Base-by-base conservation (phyloP, 768 basidiomycete species). In the Exidia glandulosa region DNA sequence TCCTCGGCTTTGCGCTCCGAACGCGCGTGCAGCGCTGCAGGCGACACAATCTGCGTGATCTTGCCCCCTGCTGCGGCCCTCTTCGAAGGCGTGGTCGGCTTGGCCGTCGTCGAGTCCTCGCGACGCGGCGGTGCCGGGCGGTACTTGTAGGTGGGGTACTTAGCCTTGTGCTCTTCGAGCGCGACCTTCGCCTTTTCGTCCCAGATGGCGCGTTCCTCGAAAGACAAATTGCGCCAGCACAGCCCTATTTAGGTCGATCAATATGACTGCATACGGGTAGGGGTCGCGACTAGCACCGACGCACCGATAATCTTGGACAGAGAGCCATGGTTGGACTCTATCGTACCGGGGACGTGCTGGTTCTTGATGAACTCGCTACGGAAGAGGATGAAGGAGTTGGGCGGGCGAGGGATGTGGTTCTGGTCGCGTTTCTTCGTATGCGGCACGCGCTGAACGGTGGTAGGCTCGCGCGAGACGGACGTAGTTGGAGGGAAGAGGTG, bases 61-160 rank as follows among this genome's bases (percentile, higher is more conserved):
- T 72, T 77, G 65, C 23, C 19, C 9, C 19, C 41, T 6, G 41
- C 41, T 6, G 41, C 19, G 19, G 16, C 41, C 19, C 41, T 14
- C 41, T 45, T 45, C 41, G 41, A 45, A 0, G 41, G 41, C 41
- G 41, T 5, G 41, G 12, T 5, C 12, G 9, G 6, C 41, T 45
- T 45, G 19, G 16, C 23, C 19, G 41, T 14, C 41, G 41, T 5
- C 41, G n/a, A n/a, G 41, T 45, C 41, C 41, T 10, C 41, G 41
- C 41, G 4, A 71, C 73, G 47, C 75, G 56, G 73, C 19, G 86
- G 84, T 19, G 81, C 83, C 3, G 86, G 87, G 56, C 85, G 79
- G 70, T 89, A 91, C 56, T 89, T 77, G 88, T 89, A 91, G 70
- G 89, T 86, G 1, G 88, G 88, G 68, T 90, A 90, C 60, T 81